Conservation (phyloP, 176 grass and related monocot genomes). For the Thalia dealbata region DNA sequence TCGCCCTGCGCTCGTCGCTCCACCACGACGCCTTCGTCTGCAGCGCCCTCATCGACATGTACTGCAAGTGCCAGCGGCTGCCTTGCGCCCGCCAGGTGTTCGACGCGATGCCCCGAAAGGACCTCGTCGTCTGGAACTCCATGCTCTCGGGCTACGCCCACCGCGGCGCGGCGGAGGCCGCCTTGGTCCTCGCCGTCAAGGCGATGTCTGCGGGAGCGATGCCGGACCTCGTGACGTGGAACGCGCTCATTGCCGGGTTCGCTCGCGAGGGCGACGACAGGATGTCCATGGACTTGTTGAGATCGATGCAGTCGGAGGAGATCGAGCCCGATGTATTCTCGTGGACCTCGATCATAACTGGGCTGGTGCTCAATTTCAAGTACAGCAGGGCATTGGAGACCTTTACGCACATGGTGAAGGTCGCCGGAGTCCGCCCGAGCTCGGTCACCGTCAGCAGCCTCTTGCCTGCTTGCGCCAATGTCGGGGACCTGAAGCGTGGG, state of each 20-base stretch:
- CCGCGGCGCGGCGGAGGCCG: constrained; percentile 23
- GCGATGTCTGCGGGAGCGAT: constrained; percentile 26
- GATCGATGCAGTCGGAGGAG: constrained; percentile 33
- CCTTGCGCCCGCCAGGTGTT: constrained; percentile 44
- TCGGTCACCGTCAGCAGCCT: constrained; percentile 42
- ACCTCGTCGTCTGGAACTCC: constrained; percentile 56
- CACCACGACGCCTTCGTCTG: constrained; percentile 29
- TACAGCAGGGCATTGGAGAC: constrained; percentile 27
- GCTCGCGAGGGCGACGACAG: constrained; percentile 22
- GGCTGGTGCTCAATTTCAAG: constrained; percentile 40
- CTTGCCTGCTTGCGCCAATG: constrained; percentile 45
- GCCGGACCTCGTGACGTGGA: constrained; percentile 51
- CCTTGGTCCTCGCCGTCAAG: constrained; percentile 39
- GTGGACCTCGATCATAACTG: constrained; percentile 50
- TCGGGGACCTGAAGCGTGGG: constrained; percentile 38
- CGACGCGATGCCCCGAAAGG: constrained; percentile 28
- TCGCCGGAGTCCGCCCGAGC: constrained; percentile 26
- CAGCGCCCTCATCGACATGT: constrained; percentile 53
- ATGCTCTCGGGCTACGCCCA: constrained; percentile 53
- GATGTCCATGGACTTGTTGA: constrained; percentile 30
- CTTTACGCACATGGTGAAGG: constrained; percentile 38
- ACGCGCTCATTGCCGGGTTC: constrained; percentile 38
- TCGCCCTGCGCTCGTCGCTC: constrained; percentile 25
- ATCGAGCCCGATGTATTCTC: constrained; percentile 43
- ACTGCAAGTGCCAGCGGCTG: constrained; percentile 39